phyloP scores from a whole-genome alignment of 2,329 filamentous ascomycete genomes.

The Fusarium piperis region DNA sequence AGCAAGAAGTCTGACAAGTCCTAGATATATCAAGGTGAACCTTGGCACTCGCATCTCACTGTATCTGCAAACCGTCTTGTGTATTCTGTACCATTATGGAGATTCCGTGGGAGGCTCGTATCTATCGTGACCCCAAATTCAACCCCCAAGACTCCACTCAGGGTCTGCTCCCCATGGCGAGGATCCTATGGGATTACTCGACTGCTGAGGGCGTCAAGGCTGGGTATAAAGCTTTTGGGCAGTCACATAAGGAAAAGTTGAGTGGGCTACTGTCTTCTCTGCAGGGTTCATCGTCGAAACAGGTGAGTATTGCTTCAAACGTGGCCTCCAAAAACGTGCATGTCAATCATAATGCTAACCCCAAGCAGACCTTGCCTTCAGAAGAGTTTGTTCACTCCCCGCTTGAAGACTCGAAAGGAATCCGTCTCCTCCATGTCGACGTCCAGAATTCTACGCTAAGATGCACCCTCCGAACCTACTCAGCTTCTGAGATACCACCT shows the following conservation, averaged over 20 bases:
- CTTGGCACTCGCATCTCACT: background rate
- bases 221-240: background rate
- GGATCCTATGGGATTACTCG: constrained; percentile 5
- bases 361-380: background rate
- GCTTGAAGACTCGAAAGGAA: background rate
- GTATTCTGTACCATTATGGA: background rate
- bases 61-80: background rate
- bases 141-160: background rate
- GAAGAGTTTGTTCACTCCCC: constrained; percentile 3
- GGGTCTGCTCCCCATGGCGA: background rate
- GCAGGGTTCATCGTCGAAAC: background rate
- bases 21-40: background rate
- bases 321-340: accelerated
- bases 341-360: background rate
- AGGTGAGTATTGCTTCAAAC: background rate
- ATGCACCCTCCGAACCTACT: background rate
- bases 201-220: constrained; percentile 19
- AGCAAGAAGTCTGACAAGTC: background rate
- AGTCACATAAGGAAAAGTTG: constrained; percentile 5
- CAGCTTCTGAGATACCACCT: background rate
- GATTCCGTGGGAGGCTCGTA: constrained; percentile 13
- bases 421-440: background rate
- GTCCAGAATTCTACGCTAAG: background rate
- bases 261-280: background rate
- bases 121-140: constrained; percentile 9